Evolutionary conservation across 2,329 filamentous ascomycete species (phyloP), one percentile per base, ranked within the genome.

Genomic region (Colletotrichum chlorophyti): DNA sequence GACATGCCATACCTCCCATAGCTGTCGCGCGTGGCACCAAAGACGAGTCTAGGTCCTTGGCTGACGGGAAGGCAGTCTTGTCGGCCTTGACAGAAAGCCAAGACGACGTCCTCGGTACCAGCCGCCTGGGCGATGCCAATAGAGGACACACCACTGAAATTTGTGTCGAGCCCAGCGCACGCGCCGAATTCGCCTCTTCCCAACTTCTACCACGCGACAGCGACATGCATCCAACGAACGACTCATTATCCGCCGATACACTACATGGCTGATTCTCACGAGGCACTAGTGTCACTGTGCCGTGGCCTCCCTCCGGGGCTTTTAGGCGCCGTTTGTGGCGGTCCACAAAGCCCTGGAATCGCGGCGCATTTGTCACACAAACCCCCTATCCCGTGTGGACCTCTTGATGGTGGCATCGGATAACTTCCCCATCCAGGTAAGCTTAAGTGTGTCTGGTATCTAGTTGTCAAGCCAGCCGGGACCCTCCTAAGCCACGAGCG

Each of bases 61-160:
- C n/a, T n/a, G n/a, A n/a, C n/a, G n/a, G n/a, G n/a, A n/a, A n/a
- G n/a, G n/a, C n/a, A n/a, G n/a, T n/a, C n/a, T n/a, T n/a, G n/a
- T n/a, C n/a, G n/a, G n/a, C n/a, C n/a, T n/a, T n/a, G n/a, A n/a
- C n/a, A n/a, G n/a, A 37, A 15, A 43, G 37, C 27, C 37, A 42
- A 50, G 37, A 49, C 19, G 7, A 6, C n/a, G 29, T n/a, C n/a
- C n/a, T 55, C 53, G 45, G 53, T 15, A 50, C 45, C 45, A 23
- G 31, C 53, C 53, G 53, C 29, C 45, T 55, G 23, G 37, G 53
- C 45, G 31, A 50, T 21, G 23, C 17, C 12, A 21, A n/a, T 29
- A 11, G n/a, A 32, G 12, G 27, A 31, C 12, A 31, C 11, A 7
- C 19, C 19, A 11, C 11, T 40, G 12, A 40, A 7, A 24, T 14